phyloP scores from a whole-genome alignment of 148 eudicot genomes.

The Vaccinium macrocarpon region DNA sequence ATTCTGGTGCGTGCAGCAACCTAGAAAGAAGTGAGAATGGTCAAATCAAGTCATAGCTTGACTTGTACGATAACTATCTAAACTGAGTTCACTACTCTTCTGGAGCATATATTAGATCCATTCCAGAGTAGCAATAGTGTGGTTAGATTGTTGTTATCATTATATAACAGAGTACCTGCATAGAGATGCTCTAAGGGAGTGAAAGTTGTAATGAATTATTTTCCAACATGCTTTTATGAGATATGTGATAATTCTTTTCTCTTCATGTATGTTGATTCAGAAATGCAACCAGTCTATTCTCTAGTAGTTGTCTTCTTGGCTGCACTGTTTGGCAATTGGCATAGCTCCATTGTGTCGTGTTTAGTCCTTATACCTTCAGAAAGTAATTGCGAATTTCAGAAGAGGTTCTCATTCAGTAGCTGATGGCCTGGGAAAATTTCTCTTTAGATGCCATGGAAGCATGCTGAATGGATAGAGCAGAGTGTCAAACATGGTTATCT shows the following conservation, averaged over 20 bases:
- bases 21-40: background rate
- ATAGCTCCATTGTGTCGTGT: background rate
- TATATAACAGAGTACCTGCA: background rate
- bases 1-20: background rate
- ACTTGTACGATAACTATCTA: background rate
- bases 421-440: background rate
- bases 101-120: background rate
- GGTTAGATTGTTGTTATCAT: background rate
- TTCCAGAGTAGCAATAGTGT: background rate
- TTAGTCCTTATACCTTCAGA: background rate
- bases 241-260: background rate
- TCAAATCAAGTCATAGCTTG: background rate
- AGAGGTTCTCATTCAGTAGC: background rate
- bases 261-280: background rate
- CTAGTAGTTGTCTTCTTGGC: background rate
- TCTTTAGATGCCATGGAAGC: background rate
- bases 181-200: background rate
- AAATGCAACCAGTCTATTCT: background rate
- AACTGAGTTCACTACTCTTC: background rate
- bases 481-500: background rate
- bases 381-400: background rate
- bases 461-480: background rate
- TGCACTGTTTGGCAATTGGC: background rate
- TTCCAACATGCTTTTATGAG: background rate
- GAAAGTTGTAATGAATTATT: background rate